phyloP scores from a whole-genome alignment of 306 rosid genomes.

The Quercus ilex region DNA sequence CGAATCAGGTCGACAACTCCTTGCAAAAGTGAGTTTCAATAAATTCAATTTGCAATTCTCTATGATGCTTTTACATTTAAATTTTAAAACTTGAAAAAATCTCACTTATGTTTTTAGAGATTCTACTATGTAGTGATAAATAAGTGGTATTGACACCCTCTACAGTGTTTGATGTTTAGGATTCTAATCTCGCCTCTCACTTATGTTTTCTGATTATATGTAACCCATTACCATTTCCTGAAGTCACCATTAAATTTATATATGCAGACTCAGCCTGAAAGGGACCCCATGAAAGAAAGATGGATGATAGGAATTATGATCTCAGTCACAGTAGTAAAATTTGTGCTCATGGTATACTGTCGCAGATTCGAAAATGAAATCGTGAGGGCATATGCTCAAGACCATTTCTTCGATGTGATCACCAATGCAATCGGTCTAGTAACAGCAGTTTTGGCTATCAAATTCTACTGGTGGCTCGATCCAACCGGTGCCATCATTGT shows the following conservation, averaged over 20 bases:
- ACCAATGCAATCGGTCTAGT: conserved; percentile 79
- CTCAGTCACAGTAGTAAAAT: conserved; percentile 55
- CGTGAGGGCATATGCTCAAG: conserved; percentile 82
- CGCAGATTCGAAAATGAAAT: conserved; percentile 79
- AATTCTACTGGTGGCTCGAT: conserved; percentile 87
- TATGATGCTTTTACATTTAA: too few species aligned
- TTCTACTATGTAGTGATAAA: too few species aligned
- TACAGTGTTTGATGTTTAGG: too few species aligned
- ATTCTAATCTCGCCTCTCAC: too few species aligned
- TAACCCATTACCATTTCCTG: background rate
- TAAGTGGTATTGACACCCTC: too few species aligned
- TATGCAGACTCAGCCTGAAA: conserved; percentile 63
- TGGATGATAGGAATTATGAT: conserved; percentile 96
- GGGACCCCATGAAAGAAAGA: conserved; percentile 56
- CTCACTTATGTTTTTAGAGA: too few species aligned
- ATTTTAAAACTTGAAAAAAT: too few species aligned
- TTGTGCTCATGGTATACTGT: conserved; percentile 64
- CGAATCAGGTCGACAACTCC: conserved; percentile 69
- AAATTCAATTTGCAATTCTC: too few species aligned
- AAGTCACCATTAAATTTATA: background rate
- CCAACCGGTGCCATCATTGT: conserved; percentile 81
- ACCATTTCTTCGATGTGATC: conserved; percentile 88
- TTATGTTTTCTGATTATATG: too few species aligned
- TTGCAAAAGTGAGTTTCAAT: conserved; percentile 44
- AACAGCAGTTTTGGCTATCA: conserved; percentile 73